Percentiles rank a stretch among this genome's conserved stretches.
These are phyloP conservation scores for Neocatenulostroma microsporum DNA, from an alignment of 2,329 filamentous ascomycete species.

Conservation along the genomic window DNA sequence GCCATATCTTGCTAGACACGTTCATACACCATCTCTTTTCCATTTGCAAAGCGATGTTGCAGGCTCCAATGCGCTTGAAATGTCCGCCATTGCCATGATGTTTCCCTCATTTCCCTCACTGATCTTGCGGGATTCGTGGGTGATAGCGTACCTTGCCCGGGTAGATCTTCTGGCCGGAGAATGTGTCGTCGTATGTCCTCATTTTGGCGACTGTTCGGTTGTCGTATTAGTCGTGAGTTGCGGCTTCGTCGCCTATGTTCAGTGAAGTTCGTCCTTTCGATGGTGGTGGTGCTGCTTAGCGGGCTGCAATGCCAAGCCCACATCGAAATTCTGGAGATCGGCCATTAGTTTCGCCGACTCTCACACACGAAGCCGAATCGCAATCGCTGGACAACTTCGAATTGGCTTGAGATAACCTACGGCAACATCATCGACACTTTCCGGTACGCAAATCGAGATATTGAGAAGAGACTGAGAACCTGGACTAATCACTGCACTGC, in stretches of 20 bases:
- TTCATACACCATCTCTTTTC: too few species aligned
- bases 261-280: slow-evolving; percentile 1
- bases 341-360: neutral
- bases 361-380: neutral
- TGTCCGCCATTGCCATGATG: too few species aligned
- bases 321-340: neutral
- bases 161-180: slow-evolving; percentile 73
- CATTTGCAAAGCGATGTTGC: too few species aligned
- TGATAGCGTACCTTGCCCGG: slow-evolving; percentile 58
- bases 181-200: slow-evolving; percentile 72
- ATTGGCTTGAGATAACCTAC: neutral
- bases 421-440: neutral
- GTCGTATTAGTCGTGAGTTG: slow-evolving; percentile 1
- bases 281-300: neutral
- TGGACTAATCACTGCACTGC: too few species aligned
- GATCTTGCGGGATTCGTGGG: too few species aligned
- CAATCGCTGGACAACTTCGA: neutral
- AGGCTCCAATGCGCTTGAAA: too few species aligned
- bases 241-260: slow-evolving; percentile 13
- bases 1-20: too few species aligned
- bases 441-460: neutral
- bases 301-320: neutral
- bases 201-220: slow-evolving; percentile 47
- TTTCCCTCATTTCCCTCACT: too few species aligned
- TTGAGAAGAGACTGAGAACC: too few species aligned